A percentile compares a stretch with the other conserved stretches of the same genome.
Conservation (phyloP, 768 basidiomycete species). For the Xerocomellus amylosporus region DNA sequence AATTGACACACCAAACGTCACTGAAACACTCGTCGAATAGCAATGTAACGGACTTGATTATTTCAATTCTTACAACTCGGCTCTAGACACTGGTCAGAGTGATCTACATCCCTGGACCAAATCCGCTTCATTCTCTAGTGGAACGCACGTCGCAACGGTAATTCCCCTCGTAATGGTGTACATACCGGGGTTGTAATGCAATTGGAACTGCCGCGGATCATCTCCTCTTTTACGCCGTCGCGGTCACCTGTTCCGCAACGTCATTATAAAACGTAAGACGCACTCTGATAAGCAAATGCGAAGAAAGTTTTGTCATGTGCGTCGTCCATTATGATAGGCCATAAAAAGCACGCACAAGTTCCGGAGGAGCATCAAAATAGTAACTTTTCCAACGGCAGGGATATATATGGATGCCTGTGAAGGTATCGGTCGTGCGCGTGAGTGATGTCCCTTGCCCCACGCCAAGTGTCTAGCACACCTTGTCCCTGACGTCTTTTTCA, state of each 20-base stretch:
- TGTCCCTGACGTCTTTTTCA: conserved; percentile 86
- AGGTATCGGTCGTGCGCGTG: conserved; percentile 1
- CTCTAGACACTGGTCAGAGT: conserved; percentile 18
- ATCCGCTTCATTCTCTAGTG: conserved; percentile 14
- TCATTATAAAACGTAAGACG: conserved; percentile 31
- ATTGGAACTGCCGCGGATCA: conserved; percentile 15
- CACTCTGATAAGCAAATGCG: conserved; percentile 16
- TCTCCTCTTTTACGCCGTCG: conserved; percentile 11
- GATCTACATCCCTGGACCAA: conserved; percentile 12
- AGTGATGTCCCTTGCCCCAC: conserved; percentile 1
- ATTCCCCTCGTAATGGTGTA: conserved; percentile 34
- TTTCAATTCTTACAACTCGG: conserved; percentile 6
- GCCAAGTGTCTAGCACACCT: conserved; percentile 48
- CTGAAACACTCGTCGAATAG: conserved; percentile 46
- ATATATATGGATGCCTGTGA: conserved; percentile 83
- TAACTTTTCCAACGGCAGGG: conserved; percentile 96
- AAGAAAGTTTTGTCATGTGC: conserved; percentile 1
- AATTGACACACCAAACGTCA: conserved; percentile 37
- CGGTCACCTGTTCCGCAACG: neutral
- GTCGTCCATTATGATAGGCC: neutral
- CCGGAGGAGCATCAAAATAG: conserved; percentile 94
- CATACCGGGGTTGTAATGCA: conserved; percentile 29
- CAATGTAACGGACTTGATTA: conserved; percentile 19
- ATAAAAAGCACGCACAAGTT: conserved; percentile 66
- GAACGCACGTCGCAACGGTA: conserved; percentile 24